Conservation (phyloP, 2,329 filamentous ascomycete genomes). For the Botryotinia calthae region DNA sequence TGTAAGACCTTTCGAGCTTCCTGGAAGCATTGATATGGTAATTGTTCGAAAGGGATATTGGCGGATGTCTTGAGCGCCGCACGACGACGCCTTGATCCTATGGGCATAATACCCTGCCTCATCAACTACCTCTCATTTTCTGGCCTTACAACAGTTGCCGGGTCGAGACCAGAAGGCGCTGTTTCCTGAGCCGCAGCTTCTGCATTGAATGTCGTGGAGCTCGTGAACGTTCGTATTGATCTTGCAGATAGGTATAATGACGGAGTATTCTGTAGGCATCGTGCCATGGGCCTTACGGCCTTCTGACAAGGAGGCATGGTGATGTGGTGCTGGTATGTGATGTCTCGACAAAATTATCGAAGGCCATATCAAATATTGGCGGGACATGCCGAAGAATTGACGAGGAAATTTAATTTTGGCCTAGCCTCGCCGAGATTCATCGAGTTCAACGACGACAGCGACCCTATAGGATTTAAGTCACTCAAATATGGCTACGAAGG, state of each 20-base stretch:
- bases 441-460: slow-evolving; percentile 22
- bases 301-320: slow-evolving; percentile 60
- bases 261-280: slow-evolving; percentile 49
- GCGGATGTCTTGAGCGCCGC: slow-evolving; percentile 64
- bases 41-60: slow-evolving; percentile 78
- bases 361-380: slow-evolving; percentile 20
- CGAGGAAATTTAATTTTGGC: slow-evolving; percentile 31
- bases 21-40: slow-evolving; percentile 98
- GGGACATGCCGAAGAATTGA: slow-evolving; percentile 31
- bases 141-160: slow-evolving; percentile 63
- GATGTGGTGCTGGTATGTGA: slow-evolving; percentile 27
- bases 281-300: slow-evolving; percentile 55
- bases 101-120: slow-evolving; percentile 64
- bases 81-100: slow-evolving; percentile 83
- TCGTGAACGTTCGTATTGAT: slow-evolving; percentile 35
- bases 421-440: slow-evolving; percentile 25
- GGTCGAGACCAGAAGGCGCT: slow-evolving; percentile 53
- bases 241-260: slow-evolving; percentile 31
- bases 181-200: slow-evolving; percentile 40
- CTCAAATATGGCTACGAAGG: slow-evolving; percentile 38
- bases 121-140: slow-evolving; percentile 67
- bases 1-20: slow-evolving; percentile 83
- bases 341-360: slow-evolving; percentile 32
- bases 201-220: slow-evolving; percentile 40
- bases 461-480: slow-evolving; percentile 20